A percentile compares a stretch with the other conserved stretches of the same genome.
Evolutionary conservation across 176 grass and related monocot genomes (phyloP).

Genomic region (Dendrocalamus sinicus): DNA sequence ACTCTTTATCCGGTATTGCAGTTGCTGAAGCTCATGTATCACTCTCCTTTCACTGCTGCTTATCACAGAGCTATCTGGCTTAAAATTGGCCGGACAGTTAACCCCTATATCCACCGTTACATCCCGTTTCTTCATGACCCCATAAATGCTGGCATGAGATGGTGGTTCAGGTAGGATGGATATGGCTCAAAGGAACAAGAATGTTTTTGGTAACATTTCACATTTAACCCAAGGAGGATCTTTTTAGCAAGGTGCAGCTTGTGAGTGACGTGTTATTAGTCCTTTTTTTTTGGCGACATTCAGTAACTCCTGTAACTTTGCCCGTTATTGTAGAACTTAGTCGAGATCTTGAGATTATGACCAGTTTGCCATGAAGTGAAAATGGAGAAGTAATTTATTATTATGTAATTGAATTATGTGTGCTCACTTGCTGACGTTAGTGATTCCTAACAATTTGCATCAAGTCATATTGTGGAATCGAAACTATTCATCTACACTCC

Average conservation of each 20-base stretch:
- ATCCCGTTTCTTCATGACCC: constrained; percentile 76
- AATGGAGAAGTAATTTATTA: neutral
- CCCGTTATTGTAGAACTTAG: constrained; percentile 17
- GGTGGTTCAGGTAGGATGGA: constrained; percentile 91
- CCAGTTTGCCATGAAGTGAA: constrained; percentile 2
- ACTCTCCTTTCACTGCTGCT: constrained; percentile 71
- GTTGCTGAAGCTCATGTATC: constrained; percentile 97
- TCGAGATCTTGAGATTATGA: constrained; percentile 23
- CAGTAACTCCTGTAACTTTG: constrained; percentile 37
- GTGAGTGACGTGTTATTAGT: constrained; percentile 20
- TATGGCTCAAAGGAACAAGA: constrained; percentile 24
- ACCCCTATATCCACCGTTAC: constrained; percentile 70
- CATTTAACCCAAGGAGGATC: constrained; percentile 24
- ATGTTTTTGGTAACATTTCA: constrained; percentile 39
- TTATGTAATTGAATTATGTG: neutral
- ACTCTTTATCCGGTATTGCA: constrained; percentile 50
- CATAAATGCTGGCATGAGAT: constrained; percentile 82
- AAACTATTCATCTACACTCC: neutral
- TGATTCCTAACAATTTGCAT: neutral
- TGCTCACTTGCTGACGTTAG: neutral
- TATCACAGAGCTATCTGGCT: constrained; percentile 90
- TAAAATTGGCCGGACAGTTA: constrained; percentile 70
- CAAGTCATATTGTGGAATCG: neutral
- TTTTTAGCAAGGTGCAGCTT: constrained; percentile 25
- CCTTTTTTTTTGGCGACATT: neutral